Evolutionary conservation across 2,329 filamentous ascomycete genomes (phyloP).

Genomic region (Beauveria sp.): DNA sequence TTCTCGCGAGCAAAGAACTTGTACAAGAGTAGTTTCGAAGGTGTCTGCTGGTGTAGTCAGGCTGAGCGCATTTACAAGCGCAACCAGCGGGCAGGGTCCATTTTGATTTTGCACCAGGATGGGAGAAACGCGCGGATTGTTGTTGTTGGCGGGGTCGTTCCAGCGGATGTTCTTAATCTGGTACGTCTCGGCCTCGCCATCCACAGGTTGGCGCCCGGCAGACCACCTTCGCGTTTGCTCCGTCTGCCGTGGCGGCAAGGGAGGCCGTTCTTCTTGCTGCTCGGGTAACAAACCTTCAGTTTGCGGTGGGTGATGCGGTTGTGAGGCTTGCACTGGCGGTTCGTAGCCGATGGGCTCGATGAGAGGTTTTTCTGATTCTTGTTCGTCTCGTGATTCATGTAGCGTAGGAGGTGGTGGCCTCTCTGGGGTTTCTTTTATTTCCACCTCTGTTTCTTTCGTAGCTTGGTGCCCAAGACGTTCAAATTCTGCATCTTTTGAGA

Average conservation of each 20-base stretch:
- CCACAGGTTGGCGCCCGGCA: constrained; percentile 34
- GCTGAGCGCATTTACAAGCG: constrained; percentile 85
- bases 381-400: neutral
- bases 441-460: neutral
- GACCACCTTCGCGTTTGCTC: constrained; percentile 24
- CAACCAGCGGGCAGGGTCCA: constrained; percentile 86
- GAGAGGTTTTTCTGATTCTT: neutral
- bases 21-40: constrained; percentile 63
- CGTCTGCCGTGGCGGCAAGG: constrained; percentile 30
- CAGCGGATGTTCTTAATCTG: constrained; percentile 88
- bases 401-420: neutral
- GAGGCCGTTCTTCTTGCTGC: constrained; percentile 22
- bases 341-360: constrained; percentile 10
- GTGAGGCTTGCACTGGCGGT: neutral
- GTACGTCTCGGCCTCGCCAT: constrained; percentile 67
- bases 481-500: too few species aligned
- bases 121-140: constrained; percentile 68
- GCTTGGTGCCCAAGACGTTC: neutral
- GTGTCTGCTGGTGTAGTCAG: constrained; percentile 65
- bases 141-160: constrained; percentile 55
- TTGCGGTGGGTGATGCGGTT: neutral
- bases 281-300: neutral
- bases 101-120: constrained; percentile 91
- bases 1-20: constrained; percentile 71
- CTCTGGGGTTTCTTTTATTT: neutral